Evolutionary conservation across 768 basidiomycete genomes (phyloP).

Genomic region (Mrakia gelida): DNA sequence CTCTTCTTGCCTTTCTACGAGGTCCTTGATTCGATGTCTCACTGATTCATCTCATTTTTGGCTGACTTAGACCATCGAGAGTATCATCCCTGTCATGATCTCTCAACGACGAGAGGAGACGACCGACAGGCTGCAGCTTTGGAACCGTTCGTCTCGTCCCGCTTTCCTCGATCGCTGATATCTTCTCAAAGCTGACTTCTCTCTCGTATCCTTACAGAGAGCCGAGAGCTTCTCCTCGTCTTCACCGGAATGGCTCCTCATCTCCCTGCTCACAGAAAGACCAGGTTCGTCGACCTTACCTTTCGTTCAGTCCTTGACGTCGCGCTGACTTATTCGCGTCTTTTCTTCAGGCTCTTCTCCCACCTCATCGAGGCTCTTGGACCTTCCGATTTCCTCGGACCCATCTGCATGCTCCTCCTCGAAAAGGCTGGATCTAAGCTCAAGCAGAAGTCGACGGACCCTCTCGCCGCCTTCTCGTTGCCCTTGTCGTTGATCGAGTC

Average conservation of each 20-base stretch:
- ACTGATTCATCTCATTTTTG: not conserved
- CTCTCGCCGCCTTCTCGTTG: slow-evolving; percentile 57
- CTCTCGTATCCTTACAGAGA: slow-evolving; percentile 41
- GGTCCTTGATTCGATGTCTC: not conserved
- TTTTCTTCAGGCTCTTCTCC: slow-evolving; percentile 66
- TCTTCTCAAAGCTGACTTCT: not conserved
- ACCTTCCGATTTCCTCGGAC: slow-evolving; percentile 69
- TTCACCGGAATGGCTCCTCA: slow-evolving; percentile 91
- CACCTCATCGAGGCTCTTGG: slow-evolving; percentile 82
- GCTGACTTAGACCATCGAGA: slow-evolving; percentile 70
- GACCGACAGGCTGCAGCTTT: slow-evolving; percentile 56
- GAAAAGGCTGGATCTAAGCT: slow-evolving; percentile 66
- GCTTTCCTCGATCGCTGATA: too few relatives aligned
- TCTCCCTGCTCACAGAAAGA: slow-evolving; percentile 86
- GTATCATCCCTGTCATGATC: slow-evolving; percentile 89
- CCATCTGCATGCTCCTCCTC: slow-evolving; percentile 75
- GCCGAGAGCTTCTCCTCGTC: slow-evolving; percentile 76
- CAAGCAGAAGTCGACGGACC: slow-evolving; percentile 54
- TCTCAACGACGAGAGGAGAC: slow-evolving; percentile 65
- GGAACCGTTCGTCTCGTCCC: slow-evolving; percentile 48
- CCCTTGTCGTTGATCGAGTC: slow-evolving; percentile 55
- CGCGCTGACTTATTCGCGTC: not conserved
- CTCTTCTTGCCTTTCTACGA: not conserved
- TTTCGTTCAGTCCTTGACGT: not conserved
- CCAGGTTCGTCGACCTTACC: slow-evolving; percentile 57